A percentile compares a stretch with the other conserved stretches of the same genome.
Evolutionary conservation across 2,329 filamentous ascomycete species (phyloP).

Genomic region (Didymella glomerata): DNA sequence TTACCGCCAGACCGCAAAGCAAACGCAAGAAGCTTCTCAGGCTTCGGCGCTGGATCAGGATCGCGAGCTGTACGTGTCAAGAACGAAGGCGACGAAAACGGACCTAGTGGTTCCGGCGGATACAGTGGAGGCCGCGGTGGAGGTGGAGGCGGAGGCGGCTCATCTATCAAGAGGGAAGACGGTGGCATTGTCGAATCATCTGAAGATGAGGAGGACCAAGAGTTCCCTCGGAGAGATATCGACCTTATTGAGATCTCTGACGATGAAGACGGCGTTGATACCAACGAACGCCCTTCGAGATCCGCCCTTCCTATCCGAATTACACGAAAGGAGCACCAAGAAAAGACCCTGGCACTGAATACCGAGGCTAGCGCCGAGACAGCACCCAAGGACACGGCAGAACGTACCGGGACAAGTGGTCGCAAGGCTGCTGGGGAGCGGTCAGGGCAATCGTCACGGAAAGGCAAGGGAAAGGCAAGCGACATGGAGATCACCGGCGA

Average conservation of each 20-base stretch:
- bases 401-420: constrained; percentile 46
- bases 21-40: constrained; percentile 31
- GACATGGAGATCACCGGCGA: constrained; percentile 55
- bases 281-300: constrained; percentile 31
- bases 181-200: constrained; percentile 58
- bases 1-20: constrained; percentile 33
- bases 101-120: constrained; percentile 29
- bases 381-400: constrained; percentile 52
- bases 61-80: constrained; percentile 45
- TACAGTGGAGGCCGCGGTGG: constrained; percentile 16
- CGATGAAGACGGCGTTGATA: constrained; percentile 56
- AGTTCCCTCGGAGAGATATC: constrained; percentile 61
- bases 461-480: constrained; percentile 53
- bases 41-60: constrained; percentile 40
- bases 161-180: constrained; percentile 42
- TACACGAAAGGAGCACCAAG: constrained; percentile 63
- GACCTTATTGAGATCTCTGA: constrained; percentile 67
- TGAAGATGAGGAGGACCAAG: constrained; percentile 59
- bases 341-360: constrained; percentile 62
- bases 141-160: constrained; percentile 19
- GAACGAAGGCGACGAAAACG: constrained; percentile 40
- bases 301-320: constrained; percentile 61
- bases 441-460: constrained; percentile 34
- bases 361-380: constrained; percentile 61
- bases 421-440: constrained; percentile 28